Evolutionary conservation across 2,329 filamentous ascomycete species (phyloP), one percentile per base, ranked within the genome.

Genomic region (Dactylella cylindrospora): DNA sequence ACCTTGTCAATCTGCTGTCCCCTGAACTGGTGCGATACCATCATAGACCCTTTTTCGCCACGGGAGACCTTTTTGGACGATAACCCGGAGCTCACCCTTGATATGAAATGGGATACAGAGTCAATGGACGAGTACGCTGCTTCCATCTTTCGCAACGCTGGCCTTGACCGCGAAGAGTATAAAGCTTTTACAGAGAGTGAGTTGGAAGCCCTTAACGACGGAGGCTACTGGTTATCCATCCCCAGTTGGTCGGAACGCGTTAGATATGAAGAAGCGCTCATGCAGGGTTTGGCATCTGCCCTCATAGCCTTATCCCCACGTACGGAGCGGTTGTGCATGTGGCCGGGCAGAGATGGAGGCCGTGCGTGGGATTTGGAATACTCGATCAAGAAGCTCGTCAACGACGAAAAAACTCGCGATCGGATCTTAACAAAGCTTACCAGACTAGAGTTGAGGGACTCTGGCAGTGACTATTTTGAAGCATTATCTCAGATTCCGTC

Each of bases 11-110:
- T 62, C 23, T 26, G 39, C 5, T 62, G 57, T 10, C 49, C 49
- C 5, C 19, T 62, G 12, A 5, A 15, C 10, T 49, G 13, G 9
- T 54, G 49, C 13, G 41, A 54, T 20, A 17, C 13, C 2, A 43
- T 50, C 6, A 13, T 17, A 10, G 36, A 62, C 13, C 57, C 49
- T 9, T 62, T 43, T 25, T 44, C 49, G 7, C 57, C 57, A 3
- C 57, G 57, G 3, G 49, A 62, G 19, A 62, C 49, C 4, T 62
- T 62, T 39, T 13, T 62, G 22, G 57, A 54, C 15, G 49, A 54
- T 19, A 54, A 62, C 26, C 57, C 57, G 8, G 49, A 54, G 25
- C 23, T 62, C 7, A 28, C 19, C n/a, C 13, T 62, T 4, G 17
- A 54, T 33, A 62, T 44, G 29, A 33, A 26, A 22, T 62, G 57